phyloP scores from a whole-genome alignment of 306 rosid species.

The Acacia crassicarpa region DNA sequence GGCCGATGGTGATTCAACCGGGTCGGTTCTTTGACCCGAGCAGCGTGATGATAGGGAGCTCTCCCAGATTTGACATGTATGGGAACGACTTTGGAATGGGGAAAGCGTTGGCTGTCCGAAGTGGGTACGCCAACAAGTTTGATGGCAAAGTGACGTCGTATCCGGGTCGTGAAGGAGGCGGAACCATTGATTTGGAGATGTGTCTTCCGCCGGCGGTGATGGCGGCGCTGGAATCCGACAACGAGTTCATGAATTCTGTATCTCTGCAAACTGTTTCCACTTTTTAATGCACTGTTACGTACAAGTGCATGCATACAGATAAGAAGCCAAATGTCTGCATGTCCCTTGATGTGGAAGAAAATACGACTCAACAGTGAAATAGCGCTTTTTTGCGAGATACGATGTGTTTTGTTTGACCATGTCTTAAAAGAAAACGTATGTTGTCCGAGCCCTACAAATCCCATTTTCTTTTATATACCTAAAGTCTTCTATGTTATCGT shows the following conservation, averaged over 20 bases:
- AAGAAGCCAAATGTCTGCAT: too few species aligned
- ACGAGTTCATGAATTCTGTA: conserved; percentile 45
- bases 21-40: neutral
- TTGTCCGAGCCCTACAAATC: too few species aligned
- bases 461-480: too few species aligned
- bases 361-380: too few species aligned
- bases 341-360: too few species aligned
- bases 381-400: too few species aligned
- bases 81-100: conserved; percentile 52
- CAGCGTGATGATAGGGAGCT: conserved; percentile 49
- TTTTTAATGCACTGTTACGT: too few species aligned
- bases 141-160: conserved; percentile 49
- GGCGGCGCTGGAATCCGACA: conserved; percentile 51
- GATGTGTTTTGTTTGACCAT: too few species aligned
- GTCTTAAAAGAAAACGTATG: too few species aligned
- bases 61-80: conserved; percentile 60
- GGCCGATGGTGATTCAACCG: neutral
- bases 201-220: conserved; percentile 41
- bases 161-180: conserved; percentile 49
- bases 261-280: neutral
- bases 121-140: conserved; percentile 58
- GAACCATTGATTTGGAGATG: conserved; percentile 64
- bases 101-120: conserved; percentile 48
- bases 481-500: too few species aligned
- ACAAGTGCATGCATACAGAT: too few species aligned